Percentiles rank a stretch among this genome's conserved stretches.
phyloP scores from a whole-genome alignment of 441 rosid species.

The Corymbia citriodora region DNA sequence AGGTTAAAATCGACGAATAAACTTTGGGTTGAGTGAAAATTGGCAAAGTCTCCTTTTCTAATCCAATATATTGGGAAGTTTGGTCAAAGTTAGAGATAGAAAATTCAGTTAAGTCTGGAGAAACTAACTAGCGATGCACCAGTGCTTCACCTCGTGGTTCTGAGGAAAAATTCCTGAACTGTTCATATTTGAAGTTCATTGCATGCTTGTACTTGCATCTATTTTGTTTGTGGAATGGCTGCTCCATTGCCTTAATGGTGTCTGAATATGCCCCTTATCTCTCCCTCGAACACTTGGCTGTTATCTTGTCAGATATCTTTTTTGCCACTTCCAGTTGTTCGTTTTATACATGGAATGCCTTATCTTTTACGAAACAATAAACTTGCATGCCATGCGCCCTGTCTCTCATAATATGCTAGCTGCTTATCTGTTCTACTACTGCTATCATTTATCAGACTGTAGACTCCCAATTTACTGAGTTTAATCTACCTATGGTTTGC shows the following conservation, averaged over 20 bases:
- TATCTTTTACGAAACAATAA: neutral
- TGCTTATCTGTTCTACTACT: neutral
- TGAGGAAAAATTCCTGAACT: neutral
- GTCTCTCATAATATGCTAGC: neutral
- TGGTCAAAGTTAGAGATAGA: neutral
- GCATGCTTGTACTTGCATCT: neutral
- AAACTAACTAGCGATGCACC: neutral
- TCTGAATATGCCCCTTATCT: neutral
- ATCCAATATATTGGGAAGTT: neutral
- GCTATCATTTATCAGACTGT: neutral
- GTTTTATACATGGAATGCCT: neutral
- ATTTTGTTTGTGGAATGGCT: neutral
- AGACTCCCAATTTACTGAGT: neutral
- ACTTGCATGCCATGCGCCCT: neutral
- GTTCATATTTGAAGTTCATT: neutral
- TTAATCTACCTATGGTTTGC: neutral
- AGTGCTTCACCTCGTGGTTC: neutral
- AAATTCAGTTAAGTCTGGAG: neutral
- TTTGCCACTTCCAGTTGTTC: neutral
- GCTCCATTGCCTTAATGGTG: neutral
- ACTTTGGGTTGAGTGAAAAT: neutral
- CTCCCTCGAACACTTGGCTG: neutral
- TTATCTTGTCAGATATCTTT: neutral
- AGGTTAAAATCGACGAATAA: neutral
- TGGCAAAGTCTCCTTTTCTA: neutral